Base-by-base conservation (phyloP, 2,329 filamentous ascomycete species). In the Colletotrichum orbiculare region DNA sequence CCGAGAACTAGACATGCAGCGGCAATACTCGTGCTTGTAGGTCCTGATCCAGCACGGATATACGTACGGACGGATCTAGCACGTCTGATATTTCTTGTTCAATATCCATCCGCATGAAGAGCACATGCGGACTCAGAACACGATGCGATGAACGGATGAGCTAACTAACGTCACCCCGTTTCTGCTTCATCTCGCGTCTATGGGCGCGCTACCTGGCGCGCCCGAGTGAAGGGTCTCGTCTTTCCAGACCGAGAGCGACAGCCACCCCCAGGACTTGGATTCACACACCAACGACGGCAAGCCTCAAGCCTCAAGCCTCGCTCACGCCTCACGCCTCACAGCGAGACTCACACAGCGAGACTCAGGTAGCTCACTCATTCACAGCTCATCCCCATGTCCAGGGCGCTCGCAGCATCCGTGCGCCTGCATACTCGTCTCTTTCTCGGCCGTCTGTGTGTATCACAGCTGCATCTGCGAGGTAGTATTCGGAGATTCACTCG, bases 201-300 rank as follows among this genome's bases (percentile, higher is more conserved):
- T 63, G 46, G 38, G 47, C 54, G n/a, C 54, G 46, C 60, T 52
- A 47, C 53, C 17, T 47, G 45, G 34, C 60, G 54, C 60, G 60
- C 41, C 46, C 47, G 25, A 17, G 17, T n/a, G 17, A 13, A 33
- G 37, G 50, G 33, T 38, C 50, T 43, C 17, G 15, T 77, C 74
- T n/a, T 69, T 2, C 25, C 25, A 25, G 25, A 13, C 38, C 38
- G 38, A 9, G 9, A 41, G 9, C 72, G 3, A 75, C 69, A 17
- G 81, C 60, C 48, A 71, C 66, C 2, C 68, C 68, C 33, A 73
- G 54, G 35, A 25, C 25, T 25, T 25, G 25, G 4, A 25, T 25
- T 25, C 25, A 5, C 25, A 25, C 25, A 25, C 42, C 35, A 67
- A 47, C 45, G 17, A 17, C 17, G 17, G 17, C 17, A 17, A 17